Base-by-base conservation (phyloP, 179 eudicot species). In the Heliamphora pulchella region DNA sequence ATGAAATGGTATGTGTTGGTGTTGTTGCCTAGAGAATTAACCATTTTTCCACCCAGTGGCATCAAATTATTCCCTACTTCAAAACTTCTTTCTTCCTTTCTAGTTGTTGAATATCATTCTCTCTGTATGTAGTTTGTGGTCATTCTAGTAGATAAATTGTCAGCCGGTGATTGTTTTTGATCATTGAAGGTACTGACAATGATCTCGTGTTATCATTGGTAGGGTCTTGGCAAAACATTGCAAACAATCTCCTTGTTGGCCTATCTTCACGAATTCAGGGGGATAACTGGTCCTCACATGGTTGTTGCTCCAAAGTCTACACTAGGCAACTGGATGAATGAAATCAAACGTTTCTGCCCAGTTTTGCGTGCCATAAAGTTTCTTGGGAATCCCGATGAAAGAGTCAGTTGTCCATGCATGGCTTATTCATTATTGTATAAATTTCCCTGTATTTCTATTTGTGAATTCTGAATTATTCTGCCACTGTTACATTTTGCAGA, bases 311-410 rank as follows among this genome's bases (percentile, higher is more conserved):
- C 98, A 15, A 95, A 95, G 82, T 94, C 98, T 73, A 95, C 98
- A 15, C 96, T 95, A 77, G 98, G 98, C 9, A 95, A 95, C 80
- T 93, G 98, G 98, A 95, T 95, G 98, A 94, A 95, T 87, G 98
- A 95, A 86, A 95, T 94, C 63, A 89, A 88, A 71, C 92, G 98
- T 22, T 95, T 95, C 82, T 95, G 98, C 81, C 98, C 98, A 41
- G 66, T 87, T 80, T 65, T 95, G 78, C 97, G 98, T 66, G 94
- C 98, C 76, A 88, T 95, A 55, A 93, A 95, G 62, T 94, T 95
- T 78, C 90, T 95, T 15, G 98, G 98, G 76, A 94, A 92, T 84
- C 97, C 95, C 3, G 98, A 95, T 75, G 98, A 95, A 88, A 88
- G 98, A 86, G 98, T 91, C 80, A 75, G 93, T 78, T 50, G 10